Evolutionary conservation across 805 yeast genomes (phyloP).

Genomic region (Ogataea philodendri): DNA sequence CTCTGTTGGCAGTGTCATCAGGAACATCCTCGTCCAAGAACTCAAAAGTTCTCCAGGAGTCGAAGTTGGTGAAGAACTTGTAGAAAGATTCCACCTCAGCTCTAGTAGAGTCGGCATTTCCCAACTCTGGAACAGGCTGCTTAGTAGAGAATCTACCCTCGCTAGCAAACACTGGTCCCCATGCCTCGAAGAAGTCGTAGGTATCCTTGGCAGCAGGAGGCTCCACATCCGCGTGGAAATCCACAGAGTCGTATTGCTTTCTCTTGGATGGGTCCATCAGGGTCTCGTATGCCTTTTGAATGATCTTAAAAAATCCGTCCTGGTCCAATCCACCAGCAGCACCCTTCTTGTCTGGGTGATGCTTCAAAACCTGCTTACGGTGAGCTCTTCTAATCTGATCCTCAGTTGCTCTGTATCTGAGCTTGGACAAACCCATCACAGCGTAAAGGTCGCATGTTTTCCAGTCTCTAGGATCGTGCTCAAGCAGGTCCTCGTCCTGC

Average conservation of each 20-base stretch:
- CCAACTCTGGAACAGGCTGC: slow-evolving; percentile 84
- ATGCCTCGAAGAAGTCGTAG: slow-evolving; percentile 86
- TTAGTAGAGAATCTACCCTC: slow-evolving; percentile 92
- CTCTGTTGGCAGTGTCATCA: slow-evolving; percentile 98
- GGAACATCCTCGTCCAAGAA: slow-evolving; percentile 99
- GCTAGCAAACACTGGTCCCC: slow-evolving; percentile 87
- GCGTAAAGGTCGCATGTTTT: slow-evolving; percentile 94
- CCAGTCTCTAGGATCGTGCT: slow-evolving; percentile 98
- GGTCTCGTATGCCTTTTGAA: slow-evolving; percentile 93
- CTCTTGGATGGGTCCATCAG: slow-evolving; percentile 83
- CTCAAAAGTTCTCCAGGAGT: slow-evolving; percentile 98
- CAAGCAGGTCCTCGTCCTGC: slow-evolving; percentile 64
- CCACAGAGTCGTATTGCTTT: slow-evolving; percentile 94
- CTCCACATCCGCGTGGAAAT: slow-evolving; percentile 76
- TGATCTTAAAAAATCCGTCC: slow-evolving; percentile 96
- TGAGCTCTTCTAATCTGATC: slow-evolving; percentile 95
- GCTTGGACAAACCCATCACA: slow-evolving; percentile 88
- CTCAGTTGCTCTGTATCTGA: slow-evolving; percentile 87
- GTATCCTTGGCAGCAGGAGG: slow-evolving; percentile 57
- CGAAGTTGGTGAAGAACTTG: slow-evolving; percentile 88
- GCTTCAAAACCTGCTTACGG: slow-evolving; percentile 92
- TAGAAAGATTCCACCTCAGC: slow-evolving; percentile 85
- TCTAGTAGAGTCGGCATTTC: slow-evolving; percentile 64
- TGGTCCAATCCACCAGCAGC: slow-evolving; percentile 84
- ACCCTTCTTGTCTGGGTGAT: slow-evolving; percentile 98